Evolutionary conservation across 176 grass and related monocot genomes (phyloP).

Genomic region (barley (Hordeum vulgare)): DNA sequence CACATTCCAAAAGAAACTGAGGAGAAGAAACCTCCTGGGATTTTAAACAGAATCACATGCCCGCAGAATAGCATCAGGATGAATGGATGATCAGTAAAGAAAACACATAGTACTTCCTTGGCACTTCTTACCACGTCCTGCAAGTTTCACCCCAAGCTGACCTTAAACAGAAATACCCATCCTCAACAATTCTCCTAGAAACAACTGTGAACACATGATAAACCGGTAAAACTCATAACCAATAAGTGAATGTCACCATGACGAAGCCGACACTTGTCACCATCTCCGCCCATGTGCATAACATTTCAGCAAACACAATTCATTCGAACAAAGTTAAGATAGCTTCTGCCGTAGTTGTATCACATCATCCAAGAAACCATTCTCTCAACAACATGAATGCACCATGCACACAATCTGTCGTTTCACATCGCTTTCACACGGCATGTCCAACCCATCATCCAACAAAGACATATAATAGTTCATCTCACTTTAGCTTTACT

Average conservation of each 20-base stretch:
- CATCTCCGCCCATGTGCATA: neutral
- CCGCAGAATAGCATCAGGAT: too few species aligned
- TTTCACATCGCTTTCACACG: neutral
- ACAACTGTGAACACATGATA: neutral
- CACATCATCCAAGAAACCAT: neutral
- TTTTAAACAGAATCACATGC: too few species aligned
- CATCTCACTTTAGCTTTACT: too few species aligned
- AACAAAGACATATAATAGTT: neutral
- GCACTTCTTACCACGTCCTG: neutral
- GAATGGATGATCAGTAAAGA: too few species aligned
- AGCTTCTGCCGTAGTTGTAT: neutral
- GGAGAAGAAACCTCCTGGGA: too few species aligned
- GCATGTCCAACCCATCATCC: neutral
- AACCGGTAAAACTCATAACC: neutral
- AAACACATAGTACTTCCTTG: neutral
- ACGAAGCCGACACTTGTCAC: neutral
- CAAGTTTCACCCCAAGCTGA: neutral
- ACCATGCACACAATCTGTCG: neutral
- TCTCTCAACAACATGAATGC: neutral
- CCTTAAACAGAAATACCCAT: neutral
- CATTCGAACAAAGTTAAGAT: neutral
- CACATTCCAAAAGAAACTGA: neutral
- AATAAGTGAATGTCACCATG: neutral
- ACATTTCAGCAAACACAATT: neutral
- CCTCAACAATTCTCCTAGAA: neutral